A percentile compares a stretch with the other conserved stretches of the same genome.
These are phyloP conservation scores for Papiliotrema flavescens DNA, from an alignment of 1,284 basidiomycete species.

Conservation along the genomic window DNA sequence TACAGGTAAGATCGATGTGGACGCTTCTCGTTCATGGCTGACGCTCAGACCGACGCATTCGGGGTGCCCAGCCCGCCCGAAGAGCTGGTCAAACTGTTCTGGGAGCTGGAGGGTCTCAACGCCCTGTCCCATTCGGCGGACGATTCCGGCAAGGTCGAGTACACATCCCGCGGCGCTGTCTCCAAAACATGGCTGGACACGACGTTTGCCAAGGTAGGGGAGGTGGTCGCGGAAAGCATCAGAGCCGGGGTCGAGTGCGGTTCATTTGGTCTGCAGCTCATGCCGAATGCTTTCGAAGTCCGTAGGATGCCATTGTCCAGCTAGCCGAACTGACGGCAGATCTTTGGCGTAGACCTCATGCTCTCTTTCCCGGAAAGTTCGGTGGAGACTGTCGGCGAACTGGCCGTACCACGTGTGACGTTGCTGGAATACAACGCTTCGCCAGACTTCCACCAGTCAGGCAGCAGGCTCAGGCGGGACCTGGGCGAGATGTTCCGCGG, in stretches of 20 bases:
- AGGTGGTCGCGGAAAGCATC: slow-evolving; percentile 74
- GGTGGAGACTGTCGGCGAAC: slow-evolving; percentile 15
- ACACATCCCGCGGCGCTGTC: slow-evolving; percentile 30
- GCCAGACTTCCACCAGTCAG: slow-evolving; percentile 92
- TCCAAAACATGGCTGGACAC: slow-evolving; percentile 56
- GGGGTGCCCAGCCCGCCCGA: slow-evolving; percentile 48
- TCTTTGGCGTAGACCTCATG: slow-evolving; percentile 89
- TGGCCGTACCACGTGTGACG: slow-evolving; percentile 59
- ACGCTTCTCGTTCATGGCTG: not conserved
- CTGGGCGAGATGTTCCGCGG: slow-evolving; percentile 75
- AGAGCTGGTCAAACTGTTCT: slow-evolving; percentile 63
- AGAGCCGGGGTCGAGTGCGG: slow-evolving; percentile 75
- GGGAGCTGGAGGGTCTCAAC: slow-evolving; percentile 67
- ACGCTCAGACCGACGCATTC: slow-evolving; percentile 50
- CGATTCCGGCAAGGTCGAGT: slow-evolving; percentile 13
- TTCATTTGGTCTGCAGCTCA: slow-evolving; percentile 55
- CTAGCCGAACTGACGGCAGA: slow-evolving; percentile 19
- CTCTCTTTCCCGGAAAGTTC: slow-evolving; percentile 57
- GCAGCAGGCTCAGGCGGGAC: slow-evolving; percentile 67
- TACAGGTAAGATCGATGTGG: slow-evolving; percentile 58
- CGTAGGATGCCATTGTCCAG: slow-evolving; percentile 3
- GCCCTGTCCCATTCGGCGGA: no score
- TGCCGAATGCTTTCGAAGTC: slow-evolving; percentile 88
- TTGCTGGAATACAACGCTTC: slow-evolving; percentile 92
- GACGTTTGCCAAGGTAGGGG: slow-evolving; percentile 63